These are phyloP conservation scores for Fusarium duplospermum DNA, from an alignment of 2,329 filamentous ascomycete genomes.

Conservation along the genomic window DNA sequence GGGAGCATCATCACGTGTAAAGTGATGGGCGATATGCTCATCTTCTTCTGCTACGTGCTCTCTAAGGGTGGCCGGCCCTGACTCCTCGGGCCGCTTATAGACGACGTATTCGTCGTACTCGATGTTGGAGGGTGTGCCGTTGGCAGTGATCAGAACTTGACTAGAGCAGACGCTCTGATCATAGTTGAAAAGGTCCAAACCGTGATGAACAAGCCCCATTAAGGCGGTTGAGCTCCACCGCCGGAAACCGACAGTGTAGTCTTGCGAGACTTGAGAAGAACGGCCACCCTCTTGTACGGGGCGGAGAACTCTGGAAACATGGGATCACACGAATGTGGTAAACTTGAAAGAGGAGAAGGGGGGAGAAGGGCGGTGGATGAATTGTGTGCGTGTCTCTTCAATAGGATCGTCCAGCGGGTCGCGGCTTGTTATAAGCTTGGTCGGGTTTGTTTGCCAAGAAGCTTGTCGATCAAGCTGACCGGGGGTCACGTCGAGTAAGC, in stretches of 20 bases:
- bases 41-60: slow-evolving; percentile 24
- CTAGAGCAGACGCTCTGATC: slow-evolving; percentile 48
- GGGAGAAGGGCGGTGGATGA: neutral
- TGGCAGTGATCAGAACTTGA: slow-evolving; percentile 49
- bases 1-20: slow-evolving; percentile 47
- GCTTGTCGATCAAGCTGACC: neutral
- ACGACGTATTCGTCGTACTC: slow-evolving; percentile 55
- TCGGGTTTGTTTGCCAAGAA: neutral
- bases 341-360: neutral
- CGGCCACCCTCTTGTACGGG: slow-evolving; percentile 40
- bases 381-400: neutral
- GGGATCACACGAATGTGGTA: slow-evolving; percentile 4
- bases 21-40: slow-evolving; percentile 49
- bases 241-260: slow-evolving; percentile 39
- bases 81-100: slow-evolving; percentile 43
- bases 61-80: slow-evolving; percentile 9
- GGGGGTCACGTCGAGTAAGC: slow-evolving; percentile 1
- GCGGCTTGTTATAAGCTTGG: neutral
- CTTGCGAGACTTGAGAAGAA: slow-evolving; percentile 38
- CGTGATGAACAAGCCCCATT: slow-evolving; percentile 44
- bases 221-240: slow-evolving; percentile 41
- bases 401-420: neutral
- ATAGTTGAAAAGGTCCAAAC: slow-evolving; percentile 53
- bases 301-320: slow-evolving; percentile 40
- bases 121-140: slow-evolving; percentile 46